Percentiles rank a stretch among this genome's conserved stretches.
phyloP scores from a whole-genome alignment of 495 filamentous ascomycete species.

The Trichoderma parareesei region DNA sequence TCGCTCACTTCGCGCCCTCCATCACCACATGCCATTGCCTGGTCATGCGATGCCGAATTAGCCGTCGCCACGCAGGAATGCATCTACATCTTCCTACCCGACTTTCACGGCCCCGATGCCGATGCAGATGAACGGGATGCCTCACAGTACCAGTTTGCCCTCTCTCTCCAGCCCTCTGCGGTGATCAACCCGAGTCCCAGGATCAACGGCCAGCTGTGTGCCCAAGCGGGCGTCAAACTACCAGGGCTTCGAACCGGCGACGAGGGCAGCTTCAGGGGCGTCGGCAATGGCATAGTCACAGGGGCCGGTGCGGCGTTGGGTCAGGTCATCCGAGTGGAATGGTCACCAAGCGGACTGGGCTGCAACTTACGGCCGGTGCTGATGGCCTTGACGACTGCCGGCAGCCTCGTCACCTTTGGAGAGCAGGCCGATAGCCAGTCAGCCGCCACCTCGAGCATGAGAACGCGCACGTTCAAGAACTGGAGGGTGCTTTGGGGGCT shows the following conservation, averaged over 20 bases:
- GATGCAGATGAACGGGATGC: constrained; percentile 16
- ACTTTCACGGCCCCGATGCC: constrained; percentile 21
- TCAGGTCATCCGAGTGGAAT: constrained; percentile 34
- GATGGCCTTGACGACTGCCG: constrained; percentile 31
- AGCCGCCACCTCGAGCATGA: constrained; percentile 20
- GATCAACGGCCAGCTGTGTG: constrained; percentile 29
- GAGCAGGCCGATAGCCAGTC: constrained; percentile 24
- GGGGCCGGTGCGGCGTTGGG: constrained; percentile 40
- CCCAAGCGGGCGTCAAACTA: constrained; percentile 12
- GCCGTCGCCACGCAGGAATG: constrained; percentile 41
- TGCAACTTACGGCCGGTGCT: constrained; percentile 36
- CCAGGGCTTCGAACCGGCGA: constrained; percentile 21
- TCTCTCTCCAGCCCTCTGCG: constrained; percentile 28
- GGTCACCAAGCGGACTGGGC: constrained; percentile 39
- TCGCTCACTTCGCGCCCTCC: constrained; percentile 32
- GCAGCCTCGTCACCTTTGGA: constrained; percentile 35
- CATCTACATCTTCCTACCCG: constrained; percentile 38
- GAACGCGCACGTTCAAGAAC: constrained; percentile 18
- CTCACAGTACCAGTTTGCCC: constrained; percentile 19
- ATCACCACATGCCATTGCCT: constrained; percentile 36
- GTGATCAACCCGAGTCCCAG: constrained; percentile 14
- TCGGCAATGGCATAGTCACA: constrained; percentile 33
- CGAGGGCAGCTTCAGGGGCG: constrained; percentile 20
- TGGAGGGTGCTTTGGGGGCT: constrained; percentile 38
- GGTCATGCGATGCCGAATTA: constrained; percentile 42